These are phyloP conservation scores for Apiospora rasikravindrae DNA, from an alignment of 2,329 filamentous ascomycete genomes.

Conservation along the genomic window DNA sequence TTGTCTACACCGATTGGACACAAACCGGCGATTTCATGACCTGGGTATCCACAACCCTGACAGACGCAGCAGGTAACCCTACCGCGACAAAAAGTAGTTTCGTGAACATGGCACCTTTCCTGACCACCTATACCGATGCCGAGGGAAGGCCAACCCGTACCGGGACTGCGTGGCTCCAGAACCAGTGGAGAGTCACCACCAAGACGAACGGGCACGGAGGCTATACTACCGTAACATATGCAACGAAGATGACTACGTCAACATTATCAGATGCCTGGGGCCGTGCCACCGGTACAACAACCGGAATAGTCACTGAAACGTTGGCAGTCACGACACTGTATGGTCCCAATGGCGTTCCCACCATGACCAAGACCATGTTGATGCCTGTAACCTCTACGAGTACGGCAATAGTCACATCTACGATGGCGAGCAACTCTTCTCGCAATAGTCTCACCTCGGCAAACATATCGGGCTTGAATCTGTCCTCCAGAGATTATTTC, in stretches of 20 bases:
- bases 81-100: background rate
- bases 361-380: slow-evolving; percentile 16
- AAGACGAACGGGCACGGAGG: background rate
- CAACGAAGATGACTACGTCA: background rate
- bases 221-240: slow-evolving; percentile 12
- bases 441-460: background rate
- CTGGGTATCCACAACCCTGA: background rate
- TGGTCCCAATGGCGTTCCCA: background rate
- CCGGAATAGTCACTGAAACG: slow-evolving; percentile 9
- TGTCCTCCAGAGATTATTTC: slow-evolving; percentile 42
- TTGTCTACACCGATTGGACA: background rate
- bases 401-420: slow-evolving; percentile 4
- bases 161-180: slow-evolving; percentile 7
- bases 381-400: slow-evolving; percentile 6
- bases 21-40: background rate
- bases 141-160: background rate
- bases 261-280: background rate
- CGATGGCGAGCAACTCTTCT: slow-evolving; percentile 3
- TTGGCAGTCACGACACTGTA: background rate
- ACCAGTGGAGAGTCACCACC: background rate
- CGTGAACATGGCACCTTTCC: background rate
- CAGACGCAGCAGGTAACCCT: background rate
- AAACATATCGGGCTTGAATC: background rate
- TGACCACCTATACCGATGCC: slow-evolving; percentile 5
- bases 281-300: background rate